These are phyloP conservation scores for Parmelia sp. DNA, from an alignment of 495 filamentous ascomycete genomes.

Conservation along the genomic window DNA sequence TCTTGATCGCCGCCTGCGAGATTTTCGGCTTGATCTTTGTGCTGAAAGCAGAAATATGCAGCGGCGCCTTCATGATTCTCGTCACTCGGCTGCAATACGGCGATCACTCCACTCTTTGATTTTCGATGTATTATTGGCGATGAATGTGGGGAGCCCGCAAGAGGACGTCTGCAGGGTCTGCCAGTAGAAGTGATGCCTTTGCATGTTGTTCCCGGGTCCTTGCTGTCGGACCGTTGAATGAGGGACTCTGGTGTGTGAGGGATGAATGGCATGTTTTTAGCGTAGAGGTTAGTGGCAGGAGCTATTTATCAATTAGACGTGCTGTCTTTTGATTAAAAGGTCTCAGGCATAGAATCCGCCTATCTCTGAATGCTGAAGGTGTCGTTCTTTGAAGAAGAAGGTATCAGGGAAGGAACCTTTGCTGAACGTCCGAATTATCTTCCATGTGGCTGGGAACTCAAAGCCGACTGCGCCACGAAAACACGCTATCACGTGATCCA, in stretches of 20 bases:
- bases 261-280: conserved; percentile 61
- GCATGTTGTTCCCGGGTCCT: conserved; percentile 79
- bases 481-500: background rate
- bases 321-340: background rate
- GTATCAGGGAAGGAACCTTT: too few relatives aligned
- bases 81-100: conserved; percentile 35
- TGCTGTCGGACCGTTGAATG: conserved; percentile 70
- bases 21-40: conserved; percentile 72
- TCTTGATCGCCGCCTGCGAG: conserved; percentile 20
- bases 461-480: background rate
- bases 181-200: conserved; percentile 74
- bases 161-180: conserved; percentile 65
- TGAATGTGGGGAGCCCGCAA: conserved; percentile 41
- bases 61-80: conserved; percentile 38
- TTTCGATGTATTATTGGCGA: conserved; percentile 34
- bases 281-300: background rate
- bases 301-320: background rate
- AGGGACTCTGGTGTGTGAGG: conserved; percentile 79
- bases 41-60: conserved; percentile 83
- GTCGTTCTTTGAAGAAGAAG: background rate
- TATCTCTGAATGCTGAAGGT: background rate
- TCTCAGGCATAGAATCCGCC: too few relatives aligned
- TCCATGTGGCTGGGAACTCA: background rate
- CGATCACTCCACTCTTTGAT: conserved; percentile 32
- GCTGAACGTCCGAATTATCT: background rate